Percentiles rank a stretch among this genome's conserved stretches.
Conservation (phyloP, 2,329 filamentous ascomycete species). For the Passalora sequoiae region DNA sequence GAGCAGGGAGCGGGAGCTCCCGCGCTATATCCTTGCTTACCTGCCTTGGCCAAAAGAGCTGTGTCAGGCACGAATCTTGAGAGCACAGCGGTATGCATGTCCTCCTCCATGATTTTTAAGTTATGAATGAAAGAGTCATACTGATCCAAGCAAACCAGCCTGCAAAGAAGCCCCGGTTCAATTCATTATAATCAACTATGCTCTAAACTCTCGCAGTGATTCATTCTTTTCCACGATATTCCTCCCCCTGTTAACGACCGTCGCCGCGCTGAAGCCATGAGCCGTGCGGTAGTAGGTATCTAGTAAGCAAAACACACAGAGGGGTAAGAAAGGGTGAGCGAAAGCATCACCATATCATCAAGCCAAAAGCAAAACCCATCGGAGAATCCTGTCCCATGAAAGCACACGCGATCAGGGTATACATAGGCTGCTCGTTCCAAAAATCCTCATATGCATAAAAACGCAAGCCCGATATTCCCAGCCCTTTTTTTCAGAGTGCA, state of each 20-base stretch:
- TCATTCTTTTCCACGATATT: background rate
- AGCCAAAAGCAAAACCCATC: background rate
- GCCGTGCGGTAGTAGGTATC: conserved; percentile 7
- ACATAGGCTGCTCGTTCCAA: conserved; percentile 5
- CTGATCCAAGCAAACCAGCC: conserved; percentile 1
- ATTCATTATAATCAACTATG: conserved; percentile 3
- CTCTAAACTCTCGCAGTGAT: background rate
- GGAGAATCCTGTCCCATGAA: conserved; percentile 8
- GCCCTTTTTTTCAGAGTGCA: conserved; percentile 7
- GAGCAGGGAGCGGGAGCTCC: too few species aligned
- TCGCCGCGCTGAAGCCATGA: conserved; percentile 1
- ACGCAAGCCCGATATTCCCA: conserved; percentile 5
- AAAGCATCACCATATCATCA: background rate
- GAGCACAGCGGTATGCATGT: too few species aligned
- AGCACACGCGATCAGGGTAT: conserved; percentile 3
- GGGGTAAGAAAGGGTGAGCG: background rate
- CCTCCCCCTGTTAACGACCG: conserved; percentile 2
- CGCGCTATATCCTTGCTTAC: too few species aligned
- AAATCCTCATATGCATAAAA: conserved; percentile 11
- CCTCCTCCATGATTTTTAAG: too few species aligned
- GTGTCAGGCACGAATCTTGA: too few species aligned
- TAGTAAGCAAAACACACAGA: conserved; percentile 3
- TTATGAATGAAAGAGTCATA: too few species aligned
- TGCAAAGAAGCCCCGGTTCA: background rate
- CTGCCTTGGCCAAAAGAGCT: too few species aligned